Evolutionary conservation across 306 rosid genomes (phyloP), one percentile per base, ranked within the genome.

Genomic region (Comarum palustre): DNA sequence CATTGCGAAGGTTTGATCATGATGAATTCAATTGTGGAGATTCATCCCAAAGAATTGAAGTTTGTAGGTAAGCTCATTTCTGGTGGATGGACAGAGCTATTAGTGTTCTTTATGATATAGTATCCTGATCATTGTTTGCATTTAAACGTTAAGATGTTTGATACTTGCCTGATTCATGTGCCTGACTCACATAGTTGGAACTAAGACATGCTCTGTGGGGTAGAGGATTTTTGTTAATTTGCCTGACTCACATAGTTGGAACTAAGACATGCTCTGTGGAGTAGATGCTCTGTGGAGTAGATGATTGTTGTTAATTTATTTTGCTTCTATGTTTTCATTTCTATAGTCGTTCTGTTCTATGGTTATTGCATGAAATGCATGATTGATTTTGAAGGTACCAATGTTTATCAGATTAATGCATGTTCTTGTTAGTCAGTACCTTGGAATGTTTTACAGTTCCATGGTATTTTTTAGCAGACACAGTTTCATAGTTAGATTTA

Each of bases 21-120:
- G 80, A 93, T 94, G 97, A 88, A 75, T 80, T 75, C 77, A 17
- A 75, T 91, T 65, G 82, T 94, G 72, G 87, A 88, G 75, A 86
- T 94, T 74, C 88, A 94, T 52, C 97, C 98, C 59, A 85, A 75
- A 67, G 95, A 94, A 79, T 86, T 94, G 85, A 77, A 86, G 70
- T 94, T 94, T 76, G 36, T 69, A 22, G 79, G 99, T 94, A 54
- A 91, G 96, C 82, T 45, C 46, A 75, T 79, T 32, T 17, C 68
- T 27, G 73, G 70, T 48, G 25, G 17, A 32, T 69, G 38, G 58
- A 58, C 68, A 48, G 36, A 8, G 24, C 8, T 62, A 52, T 13
- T 39, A 41, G 7, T 70, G 31, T 51, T 69, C 15, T 57, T 46
- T 31, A 42, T 71, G 41, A 47, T 74, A 12, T 70, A 19, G 42